phyloP scores from a whole-genome alignment of 495 filamentous ascomycete genomes.

The Elasticomyces elasticus region DNA sequence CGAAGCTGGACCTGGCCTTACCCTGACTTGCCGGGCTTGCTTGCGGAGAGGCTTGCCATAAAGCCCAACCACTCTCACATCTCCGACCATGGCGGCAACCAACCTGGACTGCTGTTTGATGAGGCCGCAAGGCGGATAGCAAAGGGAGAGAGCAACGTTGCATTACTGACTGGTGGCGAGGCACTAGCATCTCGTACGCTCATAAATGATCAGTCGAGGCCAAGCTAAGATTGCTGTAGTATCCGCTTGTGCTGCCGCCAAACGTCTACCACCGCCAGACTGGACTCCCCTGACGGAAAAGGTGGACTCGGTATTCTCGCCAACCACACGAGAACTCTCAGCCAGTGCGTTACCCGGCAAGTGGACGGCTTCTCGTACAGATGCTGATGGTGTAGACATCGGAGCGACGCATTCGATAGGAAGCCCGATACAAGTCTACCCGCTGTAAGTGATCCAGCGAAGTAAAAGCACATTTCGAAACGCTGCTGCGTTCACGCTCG shows the following conservation, averaged over 20 bases:
- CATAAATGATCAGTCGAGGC: not conserved
- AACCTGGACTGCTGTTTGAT: conserved; percentile 45
- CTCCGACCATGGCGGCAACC: conserved; percentile 45
- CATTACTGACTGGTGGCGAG: conserved; percentile 47
- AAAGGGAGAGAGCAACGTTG: conserved; percentile 38
- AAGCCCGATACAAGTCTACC: conserved; percentile 45
- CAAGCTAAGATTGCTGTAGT: conserved; percentile 16
- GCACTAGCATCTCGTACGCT: conserved; percentile 44
- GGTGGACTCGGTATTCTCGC: conserved; percentile 30
- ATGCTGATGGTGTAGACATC: conserved; percentile 25
- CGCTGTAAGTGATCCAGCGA: conserved; percentile 31
- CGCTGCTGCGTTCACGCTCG: too few relatives aligned
- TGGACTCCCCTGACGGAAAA: conserved; percentile 37
- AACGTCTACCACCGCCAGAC: conserved; percentile 38
- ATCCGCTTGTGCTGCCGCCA: conserved; percentile 26
- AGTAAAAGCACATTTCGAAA: too few relatives aligned
- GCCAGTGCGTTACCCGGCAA: conserved; percentile 29
- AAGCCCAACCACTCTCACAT: conserved; percentile 33
- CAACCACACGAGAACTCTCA: conserved; percentile 27
- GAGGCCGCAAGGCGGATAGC: conserved; percentile 44
- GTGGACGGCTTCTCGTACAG: conserved; percentile 10
- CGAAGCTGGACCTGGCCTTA: conserved; percentile 51
- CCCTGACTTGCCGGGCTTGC: conserved; percentile 38
- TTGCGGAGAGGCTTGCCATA: conserved; percentile 36
- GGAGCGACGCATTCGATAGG: conserved; percentile 41